phyloP scores from a whole-genome alignment of 2,329 filamentous ascomycete genomes.

The Stagonosporopsis cucurbitacearum region DNA sequence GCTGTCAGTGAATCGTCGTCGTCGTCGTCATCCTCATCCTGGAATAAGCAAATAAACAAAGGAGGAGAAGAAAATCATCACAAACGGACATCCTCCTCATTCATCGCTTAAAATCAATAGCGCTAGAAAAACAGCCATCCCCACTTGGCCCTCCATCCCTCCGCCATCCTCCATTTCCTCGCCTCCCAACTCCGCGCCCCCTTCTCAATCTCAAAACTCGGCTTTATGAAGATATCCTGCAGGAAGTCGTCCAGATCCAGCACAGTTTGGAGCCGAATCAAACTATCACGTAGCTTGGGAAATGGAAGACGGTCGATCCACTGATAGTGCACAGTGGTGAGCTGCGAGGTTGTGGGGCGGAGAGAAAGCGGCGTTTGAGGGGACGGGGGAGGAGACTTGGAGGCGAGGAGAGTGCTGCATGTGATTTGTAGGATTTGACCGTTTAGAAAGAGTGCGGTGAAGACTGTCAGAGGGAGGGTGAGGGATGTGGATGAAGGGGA shows the following conservation, averaged over 20 bases:
- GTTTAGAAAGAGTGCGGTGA: constrained; percentile 11
- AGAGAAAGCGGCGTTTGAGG: constrained; percentile 28
- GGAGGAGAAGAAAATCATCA: too few relatives aligned
- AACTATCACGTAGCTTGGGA: constrained; percentile 49
- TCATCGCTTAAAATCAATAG: not conserved
- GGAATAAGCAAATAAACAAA: too few relatives aligned
- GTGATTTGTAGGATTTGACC: not conserved
- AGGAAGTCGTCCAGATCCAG: constrained; percentile 50
- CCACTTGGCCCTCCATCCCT: constrained; percentile 47
- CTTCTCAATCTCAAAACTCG: constrained; percentile 42
- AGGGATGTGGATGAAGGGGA: not conserved
- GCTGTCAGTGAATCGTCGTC: too few relatives aligned
- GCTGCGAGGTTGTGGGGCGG: constrained; percentile 46
- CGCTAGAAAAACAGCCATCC: constrained; percentile 33
- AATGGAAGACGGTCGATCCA: constrained; percentile 55
- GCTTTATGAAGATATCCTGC: constrained; percentile 42
- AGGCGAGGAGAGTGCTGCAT: not conserved
- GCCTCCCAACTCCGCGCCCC: constrained; percentile 44
- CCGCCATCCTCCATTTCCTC: constrained; percentile 44
- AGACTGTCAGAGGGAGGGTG: constrained; percentile 4
- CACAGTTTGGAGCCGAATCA: constrained; percentile 41
- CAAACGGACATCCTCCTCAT: too few relatives aligned
- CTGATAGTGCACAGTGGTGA: constrained; percentile 42
- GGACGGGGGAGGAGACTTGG: not conserved
- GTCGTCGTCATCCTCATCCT: too few relatives aligned